A percentile compares a stretch with the other conserved stretches of the same genome.
Conservation (phyloP, 805 yeast genomes). For the Lipomyces sp. region DNA sequence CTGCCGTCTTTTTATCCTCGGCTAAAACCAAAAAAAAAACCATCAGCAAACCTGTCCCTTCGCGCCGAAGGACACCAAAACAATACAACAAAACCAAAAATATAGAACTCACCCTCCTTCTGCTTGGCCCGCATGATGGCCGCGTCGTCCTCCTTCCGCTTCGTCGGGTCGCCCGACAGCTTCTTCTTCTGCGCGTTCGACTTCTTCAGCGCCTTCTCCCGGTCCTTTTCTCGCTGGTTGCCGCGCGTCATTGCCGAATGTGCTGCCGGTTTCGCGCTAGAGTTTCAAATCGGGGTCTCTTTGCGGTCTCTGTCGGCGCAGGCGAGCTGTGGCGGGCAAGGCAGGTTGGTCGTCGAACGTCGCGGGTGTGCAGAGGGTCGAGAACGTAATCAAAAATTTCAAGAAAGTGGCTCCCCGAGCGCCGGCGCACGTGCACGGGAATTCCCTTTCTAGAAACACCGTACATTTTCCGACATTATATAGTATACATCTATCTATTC, state of each 20-base stretch:
- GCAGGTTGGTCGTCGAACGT: no score
- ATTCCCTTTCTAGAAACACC: no score
- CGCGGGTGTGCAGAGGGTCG: no score
- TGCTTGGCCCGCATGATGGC: constrained; percentile 87
- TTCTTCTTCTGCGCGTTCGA: constrained; percentile 55
- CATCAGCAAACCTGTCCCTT: neutral
- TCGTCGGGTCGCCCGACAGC: constrained; percentile 77
- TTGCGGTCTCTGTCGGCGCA: no score
- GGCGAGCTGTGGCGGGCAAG: no score
- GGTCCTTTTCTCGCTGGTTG: constrained; percentile 91
- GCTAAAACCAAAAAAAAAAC: constrained; percentile 3
- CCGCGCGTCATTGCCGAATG: constrained; percentile 83
- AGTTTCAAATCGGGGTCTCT: no score
- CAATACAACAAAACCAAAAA: neutral
- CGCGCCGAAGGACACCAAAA: neutral
- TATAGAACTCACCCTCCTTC: constrained; percentile 53
- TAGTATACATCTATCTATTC: no score
- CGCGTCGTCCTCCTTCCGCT: constrained; percentile 85
- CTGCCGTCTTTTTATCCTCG: constrained; percentile 12
- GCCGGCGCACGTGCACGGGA: no score
- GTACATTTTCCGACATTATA: no score
- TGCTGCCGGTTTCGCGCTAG: no score
- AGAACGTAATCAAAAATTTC: no score
- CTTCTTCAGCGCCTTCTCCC: constrained; percentile 84
- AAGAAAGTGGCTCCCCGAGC: no score